Base-by-base conservation (phyloP, 495 filamentous ascomycete genomes). In the Penicillium bovifimosum region DNA sequence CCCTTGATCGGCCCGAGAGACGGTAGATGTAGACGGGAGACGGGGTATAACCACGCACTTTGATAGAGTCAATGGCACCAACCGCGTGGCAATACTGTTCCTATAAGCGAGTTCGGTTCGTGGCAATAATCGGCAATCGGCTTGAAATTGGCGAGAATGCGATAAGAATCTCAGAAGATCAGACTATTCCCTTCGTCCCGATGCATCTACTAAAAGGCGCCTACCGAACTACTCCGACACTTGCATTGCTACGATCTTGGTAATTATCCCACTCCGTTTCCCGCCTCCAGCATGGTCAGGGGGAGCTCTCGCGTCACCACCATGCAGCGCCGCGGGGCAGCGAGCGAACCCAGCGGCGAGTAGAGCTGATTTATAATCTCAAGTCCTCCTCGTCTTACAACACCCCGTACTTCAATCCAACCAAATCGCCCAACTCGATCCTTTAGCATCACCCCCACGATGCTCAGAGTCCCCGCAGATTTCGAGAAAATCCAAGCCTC, bases 401-500 rank as follows among this genome's bases (percentile, higher is more conserved):
- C 32, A 14, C 28, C 32, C 17, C 39, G 16, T 43, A 9, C 29
- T 20, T 38, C 34, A 16, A 35, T 14, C 9, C 16, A 14, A 6
- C 34, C 39, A 8, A 39, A 33, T 14, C n/a, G 11, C 31, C 36
- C n/a, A 18, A 18, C 6, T 27, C 59, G 60, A 52, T 20, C 52
- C 2, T 47, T 68, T 27, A 64, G 42, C 36, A 43, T 59, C 38
- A 66, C 67, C 13, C 47, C 56, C 41, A 55, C 51, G 17, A 68
- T 68, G 59, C 63, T 55, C 38, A 69, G 61, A 45, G 54, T 46
- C n/a, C n/a, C 51, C 9, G 52, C 60, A n/a, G 86, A 96, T 65
- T 96, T 96, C 75, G 86, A 86, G 52, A 73, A 80, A 18, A 77
- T 88, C 53, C 84, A 96, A 70, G 79, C 80, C 36, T 78, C 80